A percentile compares a stretch with the other conserved stretches of the same genome.
Evolutionary conservation across 768 basidiomycete genomes (phyloP).

Genomic region (Mycena venus): DNA sequence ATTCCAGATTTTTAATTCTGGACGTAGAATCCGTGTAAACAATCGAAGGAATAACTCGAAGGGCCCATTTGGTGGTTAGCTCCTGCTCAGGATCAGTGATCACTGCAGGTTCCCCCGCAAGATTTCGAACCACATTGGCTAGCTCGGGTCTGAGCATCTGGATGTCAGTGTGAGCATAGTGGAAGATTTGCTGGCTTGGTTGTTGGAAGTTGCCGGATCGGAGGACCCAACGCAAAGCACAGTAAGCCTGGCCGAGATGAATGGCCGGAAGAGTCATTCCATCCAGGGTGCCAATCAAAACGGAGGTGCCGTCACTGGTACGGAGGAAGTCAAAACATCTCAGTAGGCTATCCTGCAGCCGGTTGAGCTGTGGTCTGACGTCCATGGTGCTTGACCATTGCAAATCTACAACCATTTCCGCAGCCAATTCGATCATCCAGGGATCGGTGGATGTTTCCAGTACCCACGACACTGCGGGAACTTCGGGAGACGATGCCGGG

Average conservation of each 20-base stretch:
- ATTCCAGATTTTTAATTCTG: neutral
- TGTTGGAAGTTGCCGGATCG: no score
- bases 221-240: neutral
- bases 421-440: neutral
- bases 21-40: neutral
- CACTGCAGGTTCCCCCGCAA: neutral
- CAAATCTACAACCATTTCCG: neutral
- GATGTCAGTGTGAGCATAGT: neutral
- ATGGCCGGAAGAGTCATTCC: neutral
- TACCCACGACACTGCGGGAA: neutral
- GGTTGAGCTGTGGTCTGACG: neutral
- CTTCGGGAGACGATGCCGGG: neutral
- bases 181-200: neutral
- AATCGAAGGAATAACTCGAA: neutral
- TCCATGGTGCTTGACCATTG: neutral
- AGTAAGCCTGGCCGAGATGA: neutral
- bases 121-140: neutral
- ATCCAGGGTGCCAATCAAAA: neutral
- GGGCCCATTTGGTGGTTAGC: neutral
- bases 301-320: neutral
- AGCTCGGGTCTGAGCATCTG: neutral
- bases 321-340: neutral
- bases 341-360: neutral
- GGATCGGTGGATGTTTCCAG: conserved; percentile 13
- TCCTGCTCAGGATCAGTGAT: neutral